Evolutionary conservation across 2,329 filamentous ascomycete genomes (phyloP).

Genomic region (Aspergillus pseudonomiae): DNA sequence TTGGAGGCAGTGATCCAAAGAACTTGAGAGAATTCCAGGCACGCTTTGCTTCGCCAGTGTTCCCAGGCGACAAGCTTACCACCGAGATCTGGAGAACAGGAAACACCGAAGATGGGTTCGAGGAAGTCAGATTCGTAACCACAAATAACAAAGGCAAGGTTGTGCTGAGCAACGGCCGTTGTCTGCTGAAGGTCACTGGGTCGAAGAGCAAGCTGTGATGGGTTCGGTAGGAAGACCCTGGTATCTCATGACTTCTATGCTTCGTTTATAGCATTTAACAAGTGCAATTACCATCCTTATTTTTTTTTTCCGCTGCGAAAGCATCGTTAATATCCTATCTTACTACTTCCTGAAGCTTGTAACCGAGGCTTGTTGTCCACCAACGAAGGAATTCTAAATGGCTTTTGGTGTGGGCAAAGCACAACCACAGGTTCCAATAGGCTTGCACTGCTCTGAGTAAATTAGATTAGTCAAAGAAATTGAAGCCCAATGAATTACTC

Average conservation of each 20-base stretch:
- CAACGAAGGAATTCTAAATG: background rate
- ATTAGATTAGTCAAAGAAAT: background rate
- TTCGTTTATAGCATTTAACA: background rate
- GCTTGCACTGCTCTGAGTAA: background rate
- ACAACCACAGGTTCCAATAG: background rate
- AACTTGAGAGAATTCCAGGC: constrained; percentile 90
- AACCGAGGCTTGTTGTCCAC: background rate
- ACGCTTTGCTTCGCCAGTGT: constrained; percentile 81
- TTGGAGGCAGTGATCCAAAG: constrained; percentile 75
- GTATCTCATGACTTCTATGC: background rate
- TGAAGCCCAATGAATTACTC: background rate
- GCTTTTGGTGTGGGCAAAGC: background rate
- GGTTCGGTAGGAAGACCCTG: background rate
- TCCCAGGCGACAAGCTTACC: constrained; percentile 78
- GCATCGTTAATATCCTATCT: background rate
- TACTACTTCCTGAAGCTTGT: background rate
- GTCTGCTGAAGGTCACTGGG: constrained; percentile 69
- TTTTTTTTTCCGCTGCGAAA: too few species aligned
- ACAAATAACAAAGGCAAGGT: constrained; percentile 80
- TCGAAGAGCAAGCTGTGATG: constrained; percentile 66
- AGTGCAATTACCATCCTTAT: background rate
- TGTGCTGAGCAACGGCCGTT: constrained; percentile 83
- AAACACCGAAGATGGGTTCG: constrained; percentile 62
- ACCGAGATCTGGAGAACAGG: constrained; percentile 82
- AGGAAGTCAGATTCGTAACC: constrained; percentile 81